A percentile compares a stretch with the other conserved stretches of the same genome.
Conservation (phyloP, 768 basidiomycete species). For the Phlebiopsis gigantea region DNA sequence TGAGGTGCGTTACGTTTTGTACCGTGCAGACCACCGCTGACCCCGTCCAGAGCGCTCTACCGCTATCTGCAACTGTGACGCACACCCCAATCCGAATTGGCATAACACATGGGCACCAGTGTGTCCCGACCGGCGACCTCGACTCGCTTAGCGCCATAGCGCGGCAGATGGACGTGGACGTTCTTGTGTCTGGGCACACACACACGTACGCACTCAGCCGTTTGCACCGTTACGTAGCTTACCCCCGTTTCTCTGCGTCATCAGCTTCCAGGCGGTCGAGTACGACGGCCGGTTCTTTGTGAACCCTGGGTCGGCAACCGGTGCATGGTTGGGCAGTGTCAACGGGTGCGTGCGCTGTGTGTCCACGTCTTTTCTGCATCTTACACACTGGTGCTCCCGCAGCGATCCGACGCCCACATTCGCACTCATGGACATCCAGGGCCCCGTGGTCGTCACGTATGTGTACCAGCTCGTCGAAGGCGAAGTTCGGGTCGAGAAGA, state of each 20-base stretch:
- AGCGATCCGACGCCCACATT: constrained; percentile 92
- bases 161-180: constrained; percentile 96
- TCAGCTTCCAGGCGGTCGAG: constrained; percentile 90
- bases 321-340: constrained; percentile 82
- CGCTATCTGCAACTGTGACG: constrained; percentile 71
- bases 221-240: neutral
- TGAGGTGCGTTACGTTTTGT: constrained; percentile 51
- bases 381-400: neutral
- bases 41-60: constrained; percentile 60
- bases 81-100: constrained; percentile 90
- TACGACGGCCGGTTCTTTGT: constrained; percentile 91
- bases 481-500: constrained; percentile 90
- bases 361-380: neutral
- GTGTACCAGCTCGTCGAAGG: constrained; percentile 94
- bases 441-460: constrained; percentile 93
- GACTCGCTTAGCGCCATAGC: constrained; percentile 87
- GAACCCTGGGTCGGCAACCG: constrained; percentile 92
- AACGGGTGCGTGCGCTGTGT: constrained; percentile 44
- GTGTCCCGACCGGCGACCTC: constrained; percentile 85
- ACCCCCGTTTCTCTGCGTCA: neutral
- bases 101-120: constrained; percentile 91
- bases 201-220: constrained; percentile 61
- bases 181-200: constrained; percentile 89
- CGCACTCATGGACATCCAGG: constrained; percentile 97
- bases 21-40: neutral